Evolutionary conservation across 306 rosid genomes (phyloP), one percentile per base, ranked within the genome.

Genomic region (Amphicarpaea edgeworthii): DNA sequence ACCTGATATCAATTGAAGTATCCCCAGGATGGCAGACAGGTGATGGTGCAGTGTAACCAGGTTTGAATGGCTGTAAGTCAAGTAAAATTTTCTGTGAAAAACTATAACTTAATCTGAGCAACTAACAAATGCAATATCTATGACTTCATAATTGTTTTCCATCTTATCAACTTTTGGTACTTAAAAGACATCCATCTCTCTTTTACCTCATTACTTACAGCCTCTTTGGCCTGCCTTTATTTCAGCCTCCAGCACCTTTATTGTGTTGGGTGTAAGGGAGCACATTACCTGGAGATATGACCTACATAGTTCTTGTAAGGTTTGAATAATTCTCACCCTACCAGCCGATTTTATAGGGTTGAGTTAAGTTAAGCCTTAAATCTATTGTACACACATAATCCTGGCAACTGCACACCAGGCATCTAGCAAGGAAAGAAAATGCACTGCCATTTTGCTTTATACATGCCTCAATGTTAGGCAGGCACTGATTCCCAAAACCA

Each of bases 1-100:
- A 76, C 92, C 90, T 87, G 63, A 86, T 84, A 69, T 30, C 46
- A 50, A 69, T 69, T 30, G 75, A 49, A 69, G 75, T 32, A 30
- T 28, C 45, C 28, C 55, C 61, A 17, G 47, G 75, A 50, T 69
- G 62, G 47, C 17, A 49, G 32, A 50, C 42, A 50, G 47, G 30
- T 32, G 12, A 17, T 10, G 7, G 17, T 32, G 62, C 75, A 49
- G 47, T 30, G 50, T 49, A 49, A 34, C 17, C 75, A 30, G 45
- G 75, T 16, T 16, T 50, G 60, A 50, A 69, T 30, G 47, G 75
- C 75, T 69, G 75, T 15, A 49, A 3, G 30, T 49, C 61, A 69
- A 69, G 47, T 49, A 32, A 69, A 30, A 6, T 69, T 49, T 46
- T 50, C 46, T 7, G 12, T 49, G 28, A 69, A 49, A 69, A 49